Evolutionary conservation across 768 basidiomycete genomes (phyloP).

Genomic region (Polyporus arcularius): DNA sequence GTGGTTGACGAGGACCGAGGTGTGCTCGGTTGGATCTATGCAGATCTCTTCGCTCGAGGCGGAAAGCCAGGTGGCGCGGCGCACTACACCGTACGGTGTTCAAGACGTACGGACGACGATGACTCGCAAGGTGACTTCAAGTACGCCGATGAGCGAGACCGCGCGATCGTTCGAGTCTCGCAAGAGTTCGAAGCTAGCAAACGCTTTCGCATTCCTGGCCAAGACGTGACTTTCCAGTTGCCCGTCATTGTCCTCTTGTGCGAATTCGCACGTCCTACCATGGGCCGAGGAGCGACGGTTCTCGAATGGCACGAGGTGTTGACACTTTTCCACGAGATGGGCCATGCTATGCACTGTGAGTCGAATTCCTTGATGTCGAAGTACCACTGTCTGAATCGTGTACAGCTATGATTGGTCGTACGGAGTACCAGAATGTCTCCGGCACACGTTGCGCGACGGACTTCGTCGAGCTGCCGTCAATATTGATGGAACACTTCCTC

Average conservation of each 20-base stretch:
- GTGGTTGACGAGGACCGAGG: constrained; percentile 90
- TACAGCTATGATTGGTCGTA: constrained; percentile 95
- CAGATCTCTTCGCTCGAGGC: constrained; percentile 82
- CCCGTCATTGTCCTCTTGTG: constrained; percentile 91
- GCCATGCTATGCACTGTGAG: constrained; percentile 99
- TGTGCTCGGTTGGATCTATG: constrained; percentile 91
- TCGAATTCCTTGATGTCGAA: constrained; percentile 20
- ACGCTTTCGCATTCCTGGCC: constrained; percentile 58
- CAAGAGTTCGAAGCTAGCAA: constrained; percentile 65
- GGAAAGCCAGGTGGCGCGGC: constrained; percentile 93
- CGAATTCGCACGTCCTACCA: constrained; percentile 72
- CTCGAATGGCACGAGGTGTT: constrained; percentile 92
- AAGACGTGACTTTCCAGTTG: constrained; percentile 77
- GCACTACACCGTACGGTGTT: constrained; percentile 97
- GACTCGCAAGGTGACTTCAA: constrained; percentile 68
- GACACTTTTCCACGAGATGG: constrained; percentile 98
- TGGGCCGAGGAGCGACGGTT: constrained; percentile 64
- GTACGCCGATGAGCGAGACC: constrained; percentile 39
- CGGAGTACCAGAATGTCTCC: constrained; percentile 96
- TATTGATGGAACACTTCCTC: constrained; percentile 98
- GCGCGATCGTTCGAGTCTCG: constrained; percentile 39
- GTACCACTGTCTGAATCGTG: not conserved
- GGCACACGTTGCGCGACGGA: constrained; percentile 98
- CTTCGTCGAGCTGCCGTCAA: constrained; percentile 96
- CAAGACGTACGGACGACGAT: constrained; percentile 89